Conservation (phyloP, 139 green algal genomes). For the Chlamydomonas incerta region DNA sequence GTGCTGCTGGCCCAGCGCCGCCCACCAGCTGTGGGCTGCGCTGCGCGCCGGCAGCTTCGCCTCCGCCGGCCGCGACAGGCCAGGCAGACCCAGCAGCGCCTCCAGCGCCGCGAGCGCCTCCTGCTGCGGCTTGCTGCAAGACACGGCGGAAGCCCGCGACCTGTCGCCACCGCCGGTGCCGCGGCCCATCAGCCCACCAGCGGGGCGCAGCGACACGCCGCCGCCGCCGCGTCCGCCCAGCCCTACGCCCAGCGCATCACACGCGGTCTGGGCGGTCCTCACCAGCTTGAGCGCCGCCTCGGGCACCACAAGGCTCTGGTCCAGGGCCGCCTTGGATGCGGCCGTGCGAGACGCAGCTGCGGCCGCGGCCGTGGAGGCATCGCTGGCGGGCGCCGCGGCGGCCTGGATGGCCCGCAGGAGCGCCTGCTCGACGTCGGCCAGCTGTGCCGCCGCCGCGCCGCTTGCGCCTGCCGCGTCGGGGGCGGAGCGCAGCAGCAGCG, state of each 20-base stretch:
- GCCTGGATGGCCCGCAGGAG: neutral
- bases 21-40: constrained; percentile 12
- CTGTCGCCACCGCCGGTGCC: neutral
- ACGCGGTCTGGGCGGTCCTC: too few relatives aligned
- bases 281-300: too few relatives aligned
- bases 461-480: neutral
- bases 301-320: too few relatives aligned
- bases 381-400: too few relatives aligned
- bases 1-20: neutral
- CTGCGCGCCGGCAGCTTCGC: neutral
- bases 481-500: constrained; percentile 1
- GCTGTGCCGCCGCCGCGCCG: too few relatives aligned
- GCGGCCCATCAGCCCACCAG: neutral
- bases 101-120: constrained; percentile 9
- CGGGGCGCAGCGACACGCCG: neutral
- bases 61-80: neutral
- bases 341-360: too few relatives aligned
- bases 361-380: too few relatives aligned
- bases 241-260: too few relatives aligned
- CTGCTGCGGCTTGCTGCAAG: neutral
- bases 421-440: too few relatives aligned
- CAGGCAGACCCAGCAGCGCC: constrained; percentile 1
- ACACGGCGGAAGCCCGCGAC: neutral
- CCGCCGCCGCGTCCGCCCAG: too few relatives aligned
- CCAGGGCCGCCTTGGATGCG: too few relatives aligned